Percentiles rank a stretch among this genome's conserved stretches.
These are phyloP conservation scores for Actinidia chinensis DNA, from an alignment of 179 eudicot species.

Conservation along the genomic window DNA sequence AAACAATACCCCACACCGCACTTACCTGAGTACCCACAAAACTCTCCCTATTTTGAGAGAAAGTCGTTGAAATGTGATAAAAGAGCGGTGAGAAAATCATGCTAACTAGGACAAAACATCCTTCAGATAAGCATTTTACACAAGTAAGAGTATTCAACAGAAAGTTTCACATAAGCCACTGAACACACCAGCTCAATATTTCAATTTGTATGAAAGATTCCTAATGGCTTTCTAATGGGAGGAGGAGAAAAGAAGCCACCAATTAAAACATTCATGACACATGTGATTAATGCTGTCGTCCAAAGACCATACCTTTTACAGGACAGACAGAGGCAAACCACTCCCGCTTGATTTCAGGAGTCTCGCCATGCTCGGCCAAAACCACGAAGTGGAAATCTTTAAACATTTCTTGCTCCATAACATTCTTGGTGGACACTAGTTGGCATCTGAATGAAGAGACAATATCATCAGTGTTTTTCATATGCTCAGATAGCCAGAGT, in stretches of 20 bases:
- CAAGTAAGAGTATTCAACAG: background rate
- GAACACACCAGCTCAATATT: background rate
- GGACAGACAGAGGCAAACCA: slow-evolving; percentile 99
- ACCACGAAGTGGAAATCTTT: slow-evolving; percentile 95
- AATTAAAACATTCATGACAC: background rate
- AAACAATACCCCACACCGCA: background rate
- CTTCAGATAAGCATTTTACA: background rate
- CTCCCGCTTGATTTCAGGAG: slow-evolving; percentile 66
- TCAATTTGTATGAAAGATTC: background rate
- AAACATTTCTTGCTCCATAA: slow-evolving; percentile 80
- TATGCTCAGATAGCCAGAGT: background rate
- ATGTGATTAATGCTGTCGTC: slow-evolving; percentile 17
- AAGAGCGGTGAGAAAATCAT: background rate
- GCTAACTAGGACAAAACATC: background rate
- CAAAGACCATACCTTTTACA: slow-evolving; percentile 63
- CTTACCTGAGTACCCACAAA: slow-evolving; percentile 3
- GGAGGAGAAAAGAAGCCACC: background rate
- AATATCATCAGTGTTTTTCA: slow-evolving; percentile 3
- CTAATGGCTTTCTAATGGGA: background rate
- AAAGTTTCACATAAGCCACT: slow-evolving; percentile 7
- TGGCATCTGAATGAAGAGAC: slow-evolving; percentile 65
- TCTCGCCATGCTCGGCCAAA: slow-evolving; percentile 95
- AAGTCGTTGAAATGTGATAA: too few relatives aligned
- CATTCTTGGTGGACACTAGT: slow-evolving; percentile 99
- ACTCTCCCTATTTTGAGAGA: background rate